Evolutionary conservation across 1,284 basidiomycete genomes (phyloP).

Genomic region (Blastosporella zonata): DNA sequence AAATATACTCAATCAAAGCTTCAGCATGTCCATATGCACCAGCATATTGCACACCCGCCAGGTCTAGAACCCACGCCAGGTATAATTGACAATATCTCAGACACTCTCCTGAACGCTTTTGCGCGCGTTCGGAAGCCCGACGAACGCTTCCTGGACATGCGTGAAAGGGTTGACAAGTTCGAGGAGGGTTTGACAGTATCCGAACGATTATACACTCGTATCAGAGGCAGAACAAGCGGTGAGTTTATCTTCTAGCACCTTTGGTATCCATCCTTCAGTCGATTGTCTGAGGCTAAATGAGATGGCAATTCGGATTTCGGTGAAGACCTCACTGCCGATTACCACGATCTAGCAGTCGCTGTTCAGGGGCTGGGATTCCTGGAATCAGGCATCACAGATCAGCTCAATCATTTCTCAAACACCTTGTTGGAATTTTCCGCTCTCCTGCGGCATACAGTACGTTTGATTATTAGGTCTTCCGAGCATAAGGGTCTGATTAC

Average conservation of each 20-base stretch:
- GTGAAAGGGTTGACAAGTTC: slow-evolving; percentile 89
- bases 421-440: slow-evolving; percentile 92
- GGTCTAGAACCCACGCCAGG: slow-evolving; percentile 74
- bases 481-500: slow-evolving; percentile 4
- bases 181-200: slow-evolving; percentile 85
- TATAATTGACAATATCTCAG: slow-evolving; percentile 92
- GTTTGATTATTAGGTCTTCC: slow-evolving; percentile 23
- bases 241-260: slow-evolving; percentile 40
- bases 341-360: slow-evolving; percentile 93
- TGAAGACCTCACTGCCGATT: slow-evolving; percentile 94
- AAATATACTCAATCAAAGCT: slow-evolving; percentile 13
- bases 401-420: slow-evolving; percentile 93
- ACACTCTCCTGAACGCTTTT: slow-evolving; percentile 94
- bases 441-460: slow-evolving; percentile 75
- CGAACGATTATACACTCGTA: slow-evolving; percentile 77
- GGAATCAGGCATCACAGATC: slow-evolving; percentile 97
- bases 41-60: slow-evolving; percentile 86
- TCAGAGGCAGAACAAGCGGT: slow-evolving; percentile 83
- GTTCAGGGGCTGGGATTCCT: slow-evolving; percentile 97
- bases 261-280: slow-evolving; percentile 26
- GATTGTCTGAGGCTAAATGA: slow-evolving; percentile 75
- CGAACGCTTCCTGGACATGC: slow-evolving; percentile 90
- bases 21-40: slow-evolving; percentile 94
- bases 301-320: slow-evolving; percentile 71
- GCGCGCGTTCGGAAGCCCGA: slow-evolving; percentile 95